phyloP scores from a whole-genome alignment of 192 early-diverging fungal species.

The Coemansia sp. region DNA sequence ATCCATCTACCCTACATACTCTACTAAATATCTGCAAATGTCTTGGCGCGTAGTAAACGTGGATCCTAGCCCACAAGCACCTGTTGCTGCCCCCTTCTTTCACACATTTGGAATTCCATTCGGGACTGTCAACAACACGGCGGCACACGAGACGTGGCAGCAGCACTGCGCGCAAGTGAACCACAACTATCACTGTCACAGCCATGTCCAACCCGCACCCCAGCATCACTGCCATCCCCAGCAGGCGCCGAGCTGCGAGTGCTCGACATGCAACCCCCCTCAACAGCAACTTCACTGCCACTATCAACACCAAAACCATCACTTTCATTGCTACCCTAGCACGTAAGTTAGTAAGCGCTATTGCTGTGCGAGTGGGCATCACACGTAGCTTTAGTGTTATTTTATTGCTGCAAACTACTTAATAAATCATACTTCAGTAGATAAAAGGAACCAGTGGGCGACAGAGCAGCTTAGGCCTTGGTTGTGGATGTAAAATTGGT shows the following conservation, averaged over 20 bases:
- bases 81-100: background rate
- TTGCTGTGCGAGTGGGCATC: background rate
- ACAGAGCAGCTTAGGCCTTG: background rate
- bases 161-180: background rate
- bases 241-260: background rate
- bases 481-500: no score
- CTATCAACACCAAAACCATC: background rate
- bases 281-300: background rate
- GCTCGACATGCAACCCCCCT: background rate
- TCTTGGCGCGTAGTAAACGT: background rate
- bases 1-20: background rate
- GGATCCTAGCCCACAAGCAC: background rate
- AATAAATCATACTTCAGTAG: background rate
- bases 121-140: background rate
- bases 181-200: background rate
- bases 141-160: background rate
- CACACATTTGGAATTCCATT: background rate
- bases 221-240: background rate
- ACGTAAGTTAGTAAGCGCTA: background rate
- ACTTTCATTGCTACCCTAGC: background rate
- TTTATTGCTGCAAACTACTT: background rate
- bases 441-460: background rate
- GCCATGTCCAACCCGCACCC: background rate
- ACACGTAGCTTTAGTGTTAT: background rate
- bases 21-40: background rate